Evolutionary conservation across 129 eudicot genomes (phyloP).

Genomic region (Flaveria trinervia): DNA sequence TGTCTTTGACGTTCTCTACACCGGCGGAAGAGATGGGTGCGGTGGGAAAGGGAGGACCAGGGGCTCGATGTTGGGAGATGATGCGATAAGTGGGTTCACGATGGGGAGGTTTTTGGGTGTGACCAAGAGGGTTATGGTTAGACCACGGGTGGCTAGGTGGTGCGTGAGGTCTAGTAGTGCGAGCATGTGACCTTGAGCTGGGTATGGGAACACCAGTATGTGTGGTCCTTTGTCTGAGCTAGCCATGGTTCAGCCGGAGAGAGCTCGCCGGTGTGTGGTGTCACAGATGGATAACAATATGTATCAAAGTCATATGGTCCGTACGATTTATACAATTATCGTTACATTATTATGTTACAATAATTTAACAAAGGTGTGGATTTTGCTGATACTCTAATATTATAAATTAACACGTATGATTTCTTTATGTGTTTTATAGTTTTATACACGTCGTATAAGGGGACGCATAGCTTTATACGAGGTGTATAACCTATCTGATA

Average conservation of each 20-base stretch:
- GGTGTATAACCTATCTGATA: no score
- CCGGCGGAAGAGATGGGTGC: slow-evolving; percentile 53
- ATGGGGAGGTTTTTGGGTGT: slow-evolving; percentile 79
- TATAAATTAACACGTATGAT: no score
- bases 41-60: slow-evolving; percentile 62
- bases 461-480: no score
- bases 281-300: no score
- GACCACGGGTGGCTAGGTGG: slow-evolving; percentile 48
- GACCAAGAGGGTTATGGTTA: slow-evolving; percentile 67
- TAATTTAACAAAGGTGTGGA: no score
- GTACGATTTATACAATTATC: no score
- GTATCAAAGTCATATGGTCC: no score
- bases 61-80: slow-evolving; percentile 56
- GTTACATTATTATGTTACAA: no score
- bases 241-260: background rate
- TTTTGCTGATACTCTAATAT: no score
- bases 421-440: no score
- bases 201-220: slow-evolving; percentile 64
- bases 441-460: no score
- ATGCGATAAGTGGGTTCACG: slow-evolving; percentile 55
- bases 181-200: slow-evolving; percentile 93
- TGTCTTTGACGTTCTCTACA: slow-evolving; percentile 66
- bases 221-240: slow-evolving; percentile 33
- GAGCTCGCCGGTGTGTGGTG: no score
- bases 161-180: slow-evolving; percentile 68